phyloP scores from a whole-genome alignment of 2,329 filamentous ascomycete species.

The Biscogniauxia sp. region DNA sequence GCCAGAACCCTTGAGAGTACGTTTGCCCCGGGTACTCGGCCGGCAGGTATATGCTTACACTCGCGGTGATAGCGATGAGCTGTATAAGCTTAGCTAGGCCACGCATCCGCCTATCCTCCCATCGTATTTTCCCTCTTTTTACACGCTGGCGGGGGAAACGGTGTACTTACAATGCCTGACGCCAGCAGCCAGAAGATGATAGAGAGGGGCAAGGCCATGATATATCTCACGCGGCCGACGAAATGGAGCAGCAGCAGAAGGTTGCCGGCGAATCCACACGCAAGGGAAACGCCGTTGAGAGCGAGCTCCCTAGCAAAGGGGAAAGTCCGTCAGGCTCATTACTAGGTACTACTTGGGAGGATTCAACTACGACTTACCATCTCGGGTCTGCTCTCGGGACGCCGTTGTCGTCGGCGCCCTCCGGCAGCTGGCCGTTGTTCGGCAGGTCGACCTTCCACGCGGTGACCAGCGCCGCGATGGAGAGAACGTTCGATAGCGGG shows the following conservation, averaged over 20 bases:
- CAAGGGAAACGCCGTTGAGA: conserved; percentile 8
- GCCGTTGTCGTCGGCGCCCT: conserved; percentile 1
- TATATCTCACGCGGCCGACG: conserved; percentile 6
- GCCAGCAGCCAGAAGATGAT: conserved; percentile 9
- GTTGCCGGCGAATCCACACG: conserved; percentile 7
- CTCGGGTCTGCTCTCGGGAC: background rate
- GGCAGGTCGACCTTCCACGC: conserved; percentile 4
- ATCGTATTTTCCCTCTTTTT: background rate
- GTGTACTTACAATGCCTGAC: conserved; percentile 2
- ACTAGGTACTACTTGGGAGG: background rate
- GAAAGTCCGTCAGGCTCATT: background rate
- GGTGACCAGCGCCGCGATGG: conserved; percentile 6
- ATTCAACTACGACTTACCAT: conserved; percentile 3
- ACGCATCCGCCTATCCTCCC: background rate
- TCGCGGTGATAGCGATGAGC: conserved; percentile 8
- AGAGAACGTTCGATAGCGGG: conserved; percentile 5
- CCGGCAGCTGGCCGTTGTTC: conserved; percentile 4
- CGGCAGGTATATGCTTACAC: conserved; percentile 3
- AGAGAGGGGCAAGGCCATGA: conserved; percentile 5
- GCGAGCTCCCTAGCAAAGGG: conserved; percentile 6
- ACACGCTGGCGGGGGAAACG: too few relatives aligned
- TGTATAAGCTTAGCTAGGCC: background rate
- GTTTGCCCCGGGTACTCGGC: conserved; percentile 3
- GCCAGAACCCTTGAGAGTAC: conserved; percentile 8
- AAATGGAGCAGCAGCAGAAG: conserved; percentile 8